Evolutionary conservation across 371 early-diverging fungal genomes (phyloP).

Genomic region (Choanephora cucurbitarum): DNA sequence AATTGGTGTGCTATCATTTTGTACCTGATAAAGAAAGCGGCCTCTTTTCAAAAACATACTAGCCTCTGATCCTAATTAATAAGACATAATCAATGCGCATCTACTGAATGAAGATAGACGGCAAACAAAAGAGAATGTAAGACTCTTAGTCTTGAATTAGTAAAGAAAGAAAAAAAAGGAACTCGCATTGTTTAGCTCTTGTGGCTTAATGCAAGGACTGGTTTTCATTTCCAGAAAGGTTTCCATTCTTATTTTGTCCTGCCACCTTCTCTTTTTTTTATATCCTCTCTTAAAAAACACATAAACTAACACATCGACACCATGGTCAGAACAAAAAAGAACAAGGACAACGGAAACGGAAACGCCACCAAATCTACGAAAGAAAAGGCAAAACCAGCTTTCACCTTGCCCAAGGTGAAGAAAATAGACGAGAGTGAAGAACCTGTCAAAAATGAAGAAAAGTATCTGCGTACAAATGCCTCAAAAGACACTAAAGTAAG

Average conservation of each 20-base stretch:
- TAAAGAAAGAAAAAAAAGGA: too few species aligned
- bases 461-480: slow-evolving; percentile 30
- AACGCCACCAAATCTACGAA: neutral
- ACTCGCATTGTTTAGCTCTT: too few species aligned
- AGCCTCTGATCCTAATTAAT: too few species aligned
- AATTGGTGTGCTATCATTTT: too few species aligned
- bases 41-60: too few species aligned
- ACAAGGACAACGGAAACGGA: slow-evolving; percentile 3
- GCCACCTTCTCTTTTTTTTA: neutral
- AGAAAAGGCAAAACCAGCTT: neutral
- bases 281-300: neutral
- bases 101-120: too few species aligned
- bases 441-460: slow-evolving; percentile 36
- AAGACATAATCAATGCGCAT: too few species aligned
- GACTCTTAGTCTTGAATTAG: too few species aligned
- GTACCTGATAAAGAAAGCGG: too few species aligned
- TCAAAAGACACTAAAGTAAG: slow-evolving; percentile 27
- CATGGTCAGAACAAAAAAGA: slow-evolving; percentile 1
- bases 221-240: neutral
- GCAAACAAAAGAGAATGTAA: too few species aligned
- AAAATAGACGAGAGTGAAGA: slow-evolving; percentile 12
- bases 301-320: neutral
- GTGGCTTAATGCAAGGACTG: too few species aligned
- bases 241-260: neutral
- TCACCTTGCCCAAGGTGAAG: neutral